phyloP scores from a whole-genome alignment of 441 rosid species.

The Pelargonium citronellum region DNA sequence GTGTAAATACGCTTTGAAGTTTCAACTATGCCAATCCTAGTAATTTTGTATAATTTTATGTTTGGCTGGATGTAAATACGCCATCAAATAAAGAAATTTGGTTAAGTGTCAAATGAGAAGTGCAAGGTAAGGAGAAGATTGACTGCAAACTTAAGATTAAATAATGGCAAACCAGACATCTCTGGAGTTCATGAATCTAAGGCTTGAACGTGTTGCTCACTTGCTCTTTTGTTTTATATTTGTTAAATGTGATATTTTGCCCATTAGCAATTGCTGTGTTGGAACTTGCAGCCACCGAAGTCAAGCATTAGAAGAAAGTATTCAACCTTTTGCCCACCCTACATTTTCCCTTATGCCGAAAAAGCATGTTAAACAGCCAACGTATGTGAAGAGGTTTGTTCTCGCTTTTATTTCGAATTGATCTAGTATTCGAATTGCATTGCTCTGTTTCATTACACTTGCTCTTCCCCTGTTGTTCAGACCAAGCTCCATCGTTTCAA shows the following conservation, averaged over 20 bases:
- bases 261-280: not conserved
- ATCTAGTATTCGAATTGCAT: not conserved
- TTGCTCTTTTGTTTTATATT: not conserved
- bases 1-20: not conserved
- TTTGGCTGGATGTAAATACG: not conserved
- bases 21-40: not conserved
- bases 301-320: conserved; percentile 34
- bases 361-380: conserved; percentile 24
- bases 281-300: conserved; percentile 32
- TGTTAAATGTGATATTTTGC: conserved; percentile 3
- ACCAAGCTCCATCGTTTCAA: conserved; percentile 32
- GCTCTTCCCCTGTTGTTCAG: conserved; percentile 30
- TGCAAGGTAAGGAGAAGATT: not conserved
- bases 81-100: not conserved
- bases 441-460: conserved; percentile 20
- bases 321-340: conserved; percentile 21
- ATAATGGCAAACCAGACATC: not conserved
- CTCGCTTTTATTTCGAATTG: conserved; percentile 11
- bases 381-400: conserved; percentile 31
- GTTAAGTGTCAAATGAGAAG: not conserved
- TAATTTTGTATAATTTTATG: not conserved
- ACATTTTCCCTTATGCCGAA: conserved; percentile 30
- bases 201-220: not conserved
- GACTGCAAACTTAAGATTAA: conserved; percentile 3
- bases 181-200: not conserved